Percentiles rank a stretch among this genome's conserved stretches.
Conservation (phyloP, 148 eudicot genomes). For the Linanthus parryae region DNA sequence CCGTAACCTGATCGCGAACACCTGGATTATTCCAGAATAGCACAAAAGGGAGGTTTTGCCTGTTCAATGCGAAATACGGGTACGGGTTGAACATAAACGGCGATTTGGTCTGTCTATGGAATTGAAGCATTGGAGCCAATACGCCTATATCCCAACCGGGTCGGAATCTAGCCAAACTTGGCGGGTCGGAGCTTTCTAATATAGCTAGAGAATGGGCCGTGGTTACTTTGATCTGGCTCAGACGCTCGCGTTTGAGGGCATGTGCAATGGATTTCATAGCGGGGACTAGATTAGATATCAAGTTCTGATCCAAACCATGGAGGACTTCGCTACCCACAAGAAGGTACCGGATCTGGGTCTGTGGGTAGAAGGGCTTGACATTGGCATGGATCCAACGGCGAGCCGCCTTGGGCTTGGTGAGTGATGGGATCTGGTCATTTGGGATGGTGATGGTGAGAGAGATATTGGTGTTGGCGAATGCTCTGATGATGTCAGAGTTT, state of each 20-base stretch:
- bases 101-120: constrained; percentile 49
- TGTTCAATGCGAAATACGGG: constrained; percentile 58
- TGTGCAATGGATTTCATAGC: constrained; percentile 55
- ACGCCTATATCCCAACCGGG: constrained; percentile 56
- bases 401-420: constrained; percentile 32
- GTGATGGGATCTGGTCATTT: constrained; percentile 57
- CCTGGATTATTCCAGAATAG: constrained; percentile 39
- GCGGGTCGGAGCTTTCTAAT: constrained; percentile 40
- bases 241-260: constrained; percentile 38
- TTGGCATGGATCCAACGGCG: constrained; percentile 45
- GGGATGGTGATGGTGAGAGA: constrained; percentile 58
- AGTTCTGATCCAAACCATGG: constrained; percentile 63
- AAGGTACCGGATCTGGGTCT: constrained; percentile 43
- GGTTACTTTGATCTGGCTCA: constrained; percentile 41
- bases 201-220: constrained; percentile 67
- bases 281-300: constrained; percentile 45
- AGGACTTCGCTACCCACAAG: constrained; percentile 68
- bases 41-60: constrained; percentile 25
- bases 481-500: constrained; percentile 52
- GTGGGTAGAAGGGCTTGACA: constrained; percentile 53
- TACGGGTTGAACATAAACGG: constrained; percentile 88
- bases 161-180: constrained; percentile 60
- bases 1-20: constrained; percentile 28
- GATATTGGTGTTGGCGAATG: constrained; percentile 62
- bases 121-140: constrained; percentile 61